Base-by-base conservation (phyloP, 116 monocot species). In the Iris pallida region DNA sequence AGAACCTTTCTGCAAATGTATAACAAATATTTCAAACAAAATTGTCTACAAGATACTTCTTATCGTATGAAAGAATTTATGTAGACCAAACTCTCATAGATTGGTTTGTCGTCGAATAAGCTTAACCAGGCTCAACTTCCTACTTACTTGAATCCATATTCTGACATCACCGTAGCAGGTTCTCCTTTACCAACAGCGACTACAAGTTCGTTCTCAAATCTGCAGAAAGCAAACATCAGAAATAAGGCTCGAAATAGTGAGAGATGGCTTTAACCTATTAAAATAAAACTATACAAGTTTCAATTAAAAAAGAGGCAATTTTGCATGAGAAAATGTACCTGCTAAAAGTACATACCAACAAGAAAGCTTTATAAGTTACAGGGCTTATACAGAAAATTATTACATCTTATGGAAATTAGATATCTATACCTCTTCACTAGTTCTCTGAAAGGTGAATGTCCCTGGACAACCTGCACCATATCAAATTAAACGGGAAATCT, bases 91-190 rank as follows among this genome's bases (percentile, higher is more conserved):
- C 44, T 19, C 14, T 53, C 6, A n/a, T 20, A 65, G 15, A 14
- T 54, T 16, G 55, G 55, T 10, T 2, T 11, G 40, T 41, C 30
- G 30, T 30, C 30, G 30, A 30, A 30, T 30, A 30, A 30, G 30
- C 30, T 30, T 30, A 30, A 30, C 30, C 30, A 30, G 30, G 30
- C 30, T 30, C 30, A 30, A 30, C 30, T 30, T 30, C 30, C 30
- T 30, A 58, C 83, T 82, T 81, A 96, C 96, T 85, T 96, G 81
- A 89, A 96, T n/a, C 96, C 96, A 79, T 92, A 96, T 61, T 92
- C 84, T 55, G 75, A 74, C 96, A 96, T 96, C 72, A 96, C 96
- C 53, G 73, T 63, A 77, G 83, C 82, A 74, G 96, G 96, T 74
- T 90, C 89, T 19, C 92, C 92, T 87, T 92, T 97, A 20, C 97